Evolutionary conservation across 108 stramenopile genomes (phyloP).

Genomic region (Schizochytrium sp.): DNA sequence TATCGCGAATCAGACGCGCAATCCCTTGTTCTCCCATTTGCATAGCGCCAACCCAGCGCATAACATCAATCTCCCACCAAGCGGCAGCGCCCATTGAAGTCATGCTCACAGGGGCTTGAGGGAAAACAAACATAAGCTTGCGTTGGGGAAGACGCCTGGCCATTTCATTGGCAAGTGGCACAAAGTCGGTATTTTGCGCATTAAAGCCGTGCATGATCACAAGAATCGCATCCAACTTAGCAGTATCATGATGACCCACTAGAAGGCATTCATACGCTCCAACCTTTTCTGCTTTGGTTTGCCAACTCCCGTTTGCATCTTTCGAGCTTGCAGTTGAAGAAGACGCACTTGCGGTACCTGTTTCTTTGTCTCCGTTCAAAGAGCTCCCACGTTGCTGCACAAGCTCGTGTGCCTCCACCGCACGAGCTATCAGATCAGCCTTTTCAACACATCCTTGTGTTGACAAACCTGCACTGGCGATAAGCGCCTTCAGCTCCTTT

Average conservation of each 20-base stretch:
- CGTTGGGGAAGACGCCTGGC: neutral
- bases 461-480: slow-evolving; percentile 15
- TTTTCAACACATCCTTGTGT: slow-evolving; percentile 14
- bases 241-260: slow-evolving; percentile 8
- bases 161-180: slow-evolving; percentile 20
- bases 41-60: slow-evolving; percentile 57
- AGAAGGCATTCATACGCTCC: slow-evolving; percentile 35
- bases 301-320: neutral
- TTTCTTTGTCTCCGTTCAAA: neutral
- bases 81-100: slow-evolving; percentile 51
- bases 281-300: slow-evolving; percentile 5
- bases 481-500: slow-evolving; percentile 58
- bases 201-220: slow-evolving; percentile 45
- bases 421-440: slow-evolving; percentile 52
- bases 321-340: neutral
- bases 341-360: neutral
- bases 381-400: neutral
- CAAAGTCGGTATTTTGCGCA: slow-evolving; percentile 47
- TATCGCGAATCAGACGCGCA: slow-evolving; percentile 26
- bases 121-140: slow-evolving; percentile 27
- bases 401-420: slow-evolving; percentile 18
- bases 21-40: slow-evolving; percentile 26
- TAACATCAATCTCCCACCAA: slow-evolving; percentile 58
- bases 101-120: slow-evolving; percentile 33
- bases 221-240: neutral